Percentiles rank a stretch among this genome's conserved stretches.
Evolutionary conservation across 1,139 yeast species (phyloP).

Genomic region (Blastobotrys buckinghamii): DNA sequence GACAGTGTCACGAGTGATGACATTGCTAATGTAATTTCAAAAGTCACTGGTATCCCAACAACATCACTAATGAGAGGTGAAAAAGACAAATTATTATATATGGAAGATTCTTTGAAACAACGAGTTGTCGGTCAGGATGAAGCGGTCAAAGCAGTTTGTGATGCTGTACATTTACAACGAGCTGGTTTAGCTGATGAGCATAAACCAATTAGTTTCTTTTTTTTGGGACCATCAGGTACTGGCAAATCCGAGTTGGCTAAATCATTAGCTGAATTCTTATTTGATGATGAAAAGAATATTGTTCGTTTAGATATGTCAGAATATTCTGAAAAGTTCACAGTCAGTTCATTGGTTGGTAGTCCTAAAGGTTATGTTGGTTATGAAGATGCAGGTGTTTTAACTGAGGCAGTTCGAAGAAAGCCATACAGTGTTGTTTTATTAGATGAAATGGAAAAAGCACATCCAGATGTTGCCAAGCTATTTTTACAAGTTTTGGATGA

Average conservation of each 20-base stretch:
- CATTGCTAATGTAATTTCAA: slow-evolving; percentile 83
- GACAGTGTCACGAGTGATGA: slow-evolving; percentile 94
- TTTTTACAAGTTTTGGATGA: slow-evolving; percentile 90
- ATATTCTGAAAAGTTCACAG: slow-evolving; percentile 89
- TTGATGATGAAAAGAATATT: slow-evolving; percentile 81
- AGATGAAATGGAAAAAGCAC: slow-evolving; percentile 97
- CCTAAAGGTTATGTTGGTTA: slow-evolving; percentile 98
- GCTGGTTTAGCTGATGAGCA: slow-evolving; percentile 94
- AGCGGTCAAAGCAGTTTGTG: slow-evolving; percentile 82
- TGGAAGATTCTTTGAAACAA: slow-evolving; percentile 72
- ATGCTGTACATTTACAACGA: slow-evolving; percentile 91
- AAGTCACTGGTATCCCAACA: slow-evolving; percentile 96
- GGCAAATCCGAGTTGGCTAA: slow-evolving; percentile 96
- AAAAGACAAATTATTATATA: slow-evolving; percentile 78
- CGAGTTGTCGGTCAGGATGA: slow-evolving; percentile 95
- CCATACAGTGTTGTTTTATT: slow-evolving; percentile 90
- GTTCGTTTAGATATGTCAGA: slow-evolving; percentile 96
- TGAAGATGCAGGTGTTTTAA: slow-evolving; percentile 87
- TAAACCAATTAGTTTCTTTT: slow-evolving; percentile 92
- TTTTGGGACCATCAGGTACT: slow-evolving; percentile 97
- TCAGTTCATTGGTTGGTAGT: slow-evolving; percentile 88
- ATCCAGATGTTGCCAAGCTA: slow-evolving; percentile 84
- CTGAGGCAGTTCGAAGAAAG: slow-evolving; percentile 91
- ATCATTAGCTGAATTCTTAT: slow-evolving; percentile 82
- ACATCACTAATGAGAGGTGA: slow-evolving; percentile 89